Evolutionary conservation across 83 land plant genomes (phyloP), one percentile per base, ranked within the genome.

Genomic region (Diphasiastrum complanatum): DNA sequence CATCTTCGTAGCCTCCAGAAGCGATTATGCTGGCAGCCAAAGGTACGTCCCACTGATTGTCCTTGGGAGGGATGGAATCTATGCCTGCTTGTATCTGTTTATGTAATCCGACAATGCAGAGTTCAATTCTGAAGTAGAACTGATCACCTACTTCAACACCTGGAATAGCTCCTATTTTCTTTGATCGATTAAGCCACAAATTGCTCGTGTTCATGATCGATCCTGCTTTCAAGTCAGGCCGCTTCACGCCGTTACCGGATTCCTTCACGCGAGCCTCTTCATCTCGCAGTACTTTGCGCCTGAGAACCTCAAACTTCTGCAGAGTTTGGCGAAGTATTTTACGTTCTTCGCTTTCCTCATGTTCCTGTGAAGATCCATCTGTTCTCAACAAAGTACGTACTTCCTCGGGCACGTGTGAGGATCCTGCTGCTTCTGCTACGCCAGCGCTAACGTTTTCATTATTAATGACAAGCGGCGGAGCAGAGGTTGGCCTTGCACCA

Each of bases 191-290:
- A 11, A 36, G 26, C n/a, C 36, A 32, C 19, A 19, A 19, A 41
- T 41, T 41, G n/a, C 45, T 41, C 12, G 12, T 18, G n/a, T 41
- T 41, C 45, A 41, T 41, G 18, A 41, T 14, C n/a, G 45, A 40
- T 1, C 64, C 64, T 22, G 64, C 64, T 0, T 40, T 43, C 51
- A 61, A 29, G 26, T 61, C 64, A 10, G 64, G 64, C 51, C 64
- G n/a, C n/a, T n/a, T 40, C 24, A 5, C 6, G 26, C 50, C 51
- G n/a, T 40, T 45, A 43, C 8, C 23, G 0, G 16, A 22, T 4
- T 58, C 61, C 2, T 58, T 58, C 3, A 26, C 14, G 33, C 24
- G 24, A 25, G 14, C 18, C 36, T 58, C 61, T 12, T 61, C 64
- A 10, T 61, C 64, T 1, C 14, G 64, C 2, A 61, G 19, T n/a